phyloP scores from a whole-genome alignment of 2,329 filamentous ascomycete genomes.

The Aureobasidium subglaciale region DNA sequence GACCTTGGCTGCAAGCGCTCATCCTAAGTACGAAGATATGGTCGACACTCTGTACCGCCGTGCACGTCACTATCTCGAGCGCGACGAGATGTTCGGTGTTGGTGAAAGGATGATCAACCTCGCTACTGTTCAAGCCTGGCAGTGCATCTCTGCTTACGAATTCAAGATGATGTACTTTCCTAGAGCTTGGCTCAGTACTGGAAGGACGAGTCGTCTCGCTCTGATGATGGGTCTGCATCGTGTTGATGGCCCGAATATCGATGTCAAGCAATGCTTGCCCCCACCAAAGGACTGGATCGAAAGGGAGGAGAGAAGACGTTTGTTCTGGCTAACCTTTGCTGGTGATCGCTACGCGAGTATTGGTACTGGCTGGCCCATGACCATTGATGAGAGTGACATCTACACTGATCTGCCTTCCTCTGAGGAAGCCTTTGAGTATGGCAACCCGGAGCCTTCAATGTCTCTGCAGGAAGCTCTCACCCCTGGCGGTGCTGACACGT shows the following conservation, averaged over 20 bases:
- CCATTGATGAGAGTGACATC: conserved; percentile 84
- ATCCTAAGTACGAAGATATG: conserved; percentile 70
- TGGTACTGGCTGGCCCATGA: conserved; percentile 96
- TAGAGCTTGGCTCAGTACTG: conserved; percentile 87
- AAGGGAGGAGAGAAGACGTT: conserved; percentile 79
- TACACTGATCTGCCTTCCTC: conserved; percentile 75
- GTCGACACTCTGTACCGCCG: conserved; percentile 87
- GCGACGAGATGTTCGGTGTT: conserved; percentile 85
- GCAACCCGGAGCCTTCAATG: conserved; percentile 64
- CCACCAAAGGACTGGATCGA: conserved; percentile 91
- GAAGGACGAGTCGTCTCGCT: conserved; percentile 68
- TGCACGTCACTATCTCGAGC: conserved; percentile 81
- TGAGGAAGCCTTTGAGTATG: conserved; percentile 78
- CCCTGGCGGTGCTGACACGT: conserved; percentile 61
- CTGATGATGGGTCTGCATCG: conserved; percentile 93
- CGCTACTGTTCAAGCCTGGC: conserved; percentile 78
- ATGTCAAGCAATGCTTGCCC: conserved; percentile 87
- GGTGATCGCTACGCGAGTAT: conserved; percentile 90
- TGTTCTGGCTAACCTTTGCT: conserved; percentile 92
- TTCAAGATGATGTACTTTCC: conserved; percentile 99
- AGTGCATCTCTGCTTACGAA: conserved; percentile 74
- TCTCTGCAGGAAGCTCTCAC: conserved; percentile 63
- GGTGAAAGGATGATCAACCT: conserved; percentile 84
- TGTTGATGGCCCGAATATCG: conserved; percentile 71
- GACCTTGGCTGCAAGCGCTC: conserved; percentile 81